Evolutionary conservation across 2,329 filamentous ascomycete genomes (phyloP), one percentile per base, ranked within the genome.

Genomic region (Penicillium capsulatum): DNA sequence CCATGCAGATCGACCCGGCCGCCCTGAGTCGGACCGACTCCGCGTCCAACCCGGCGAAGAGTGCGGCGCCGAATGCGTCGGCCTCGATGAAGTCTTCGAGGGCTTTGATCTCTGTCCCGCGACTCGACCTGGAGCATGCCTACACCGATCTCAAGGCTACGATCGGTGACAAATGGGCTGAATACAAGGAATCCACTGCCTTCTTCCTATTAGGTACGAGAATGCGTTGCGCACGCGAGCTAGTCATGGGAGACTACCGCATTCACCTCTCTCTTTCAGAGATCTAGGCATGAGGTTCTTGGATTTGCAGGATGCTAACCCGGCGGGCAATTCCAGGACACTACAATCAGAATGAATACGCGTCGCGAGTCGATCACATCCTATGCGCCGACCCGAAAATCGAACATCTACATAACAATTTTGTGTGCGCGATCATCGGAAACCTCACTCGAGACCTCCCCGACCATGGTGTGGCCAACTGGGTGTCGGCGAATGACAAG

Each of bases 61-160:
- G 51, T 22, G 50, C 57, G 27, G 53, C 57, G 34, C 42, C 55
- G 17, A 57, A 52, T 33, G 50, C 53, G 26, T 42, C 61, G 13
- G 47, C 63, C 11, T 56, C 60, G n/a, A 58, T 72, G 47, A 75
- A 75, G 44, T 68, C 71, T 33, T 69, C 70, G 36, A 75, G 75
- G 53, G 65, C 69, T 17, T 59, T 71, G 40, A 70, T 71, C 36
- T 70, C 70, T n/a, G 72, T 77, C 16, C 78, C 77, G 49, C 75
- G 80, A 46, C 71, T 83, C 40, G 79, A 83, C 51, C 64, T 81
- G 36, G 80, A 83, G 57, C 76, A 78, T 17, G 67, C 80, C 35
- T 82, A 83, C 55, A 73, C 75, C 7, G 73, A 77, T 44, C 67
- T 83, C 38, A 82, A 82, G 56, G 66, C 69, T 35, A 72, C 73